Evolutionary conservation across 208 protist species (phyloP).

Genomic region (Acanthamoeba royreba): DNA sequence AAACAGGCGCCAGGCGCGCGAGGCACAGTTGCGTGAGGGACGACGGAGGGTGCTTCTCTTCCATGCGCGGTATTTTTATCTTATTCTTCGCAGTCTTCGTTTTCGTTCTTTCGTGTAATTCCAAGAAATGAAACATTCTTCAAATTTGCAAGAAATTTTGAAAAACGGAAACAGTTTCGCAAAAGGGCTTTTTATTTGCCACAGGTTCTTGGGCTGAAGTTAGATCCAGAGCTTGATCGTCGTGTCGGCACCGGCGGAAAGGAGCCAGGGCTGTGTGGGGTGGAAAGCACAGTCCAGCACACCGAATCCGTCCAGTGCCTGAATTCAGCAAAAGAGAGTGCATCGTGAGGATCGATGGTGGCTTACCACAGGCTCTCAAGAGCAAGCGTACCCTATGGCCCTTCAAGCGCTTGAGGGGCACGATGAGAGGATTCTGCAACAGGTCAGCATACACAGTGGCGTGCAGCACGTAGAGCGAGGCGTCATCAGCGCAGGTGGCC

Average conservation of each 20-base stretch:
- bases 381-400: slow-evolving; percentile 79
- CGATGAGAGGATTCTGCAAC: slow-evolving; percentile 96
- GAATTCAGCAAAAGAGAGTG: not conserved
- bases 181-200: not conserved
- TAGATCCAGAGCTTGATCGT: slow-evolving; percentile 88
- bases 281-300: slow-evolving; percentile 94
- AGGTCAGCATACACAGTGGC: slow-evolving; percentile 94
- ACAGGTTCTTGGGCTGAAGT: slow-evolving; percentile 7
- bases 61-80: too few species aligned
- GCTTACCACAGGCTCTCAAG: slow-evolving; percentile 20
- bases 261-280: slow-evolving; percentile 98
- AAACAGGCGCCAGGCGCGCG: too few species aligned
- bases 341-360: too few species aligned
- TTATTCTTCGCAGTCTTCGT: too few species aligned
- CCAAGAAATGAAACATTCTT: not conserved
- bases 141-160: not conserved
- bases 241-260: slow-evolving; percentile 95
- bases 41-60: too few species aligned
- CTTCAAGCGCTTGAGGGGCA: slow-evolving; percentile 98
- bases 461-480: slow-evolving; percentile 80
- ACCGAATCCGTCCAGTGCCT: slow-evolving; percentile 55
- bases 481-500: slow-evolving; percentile 94
- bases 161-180: too few species aligned
- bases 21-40: too few species aligned
- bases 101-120: not conserved